Evolutionary conservation across 306 rosid genomes (phyloP).

Genomic region (Macrotyloma uniflorum): DNA sequence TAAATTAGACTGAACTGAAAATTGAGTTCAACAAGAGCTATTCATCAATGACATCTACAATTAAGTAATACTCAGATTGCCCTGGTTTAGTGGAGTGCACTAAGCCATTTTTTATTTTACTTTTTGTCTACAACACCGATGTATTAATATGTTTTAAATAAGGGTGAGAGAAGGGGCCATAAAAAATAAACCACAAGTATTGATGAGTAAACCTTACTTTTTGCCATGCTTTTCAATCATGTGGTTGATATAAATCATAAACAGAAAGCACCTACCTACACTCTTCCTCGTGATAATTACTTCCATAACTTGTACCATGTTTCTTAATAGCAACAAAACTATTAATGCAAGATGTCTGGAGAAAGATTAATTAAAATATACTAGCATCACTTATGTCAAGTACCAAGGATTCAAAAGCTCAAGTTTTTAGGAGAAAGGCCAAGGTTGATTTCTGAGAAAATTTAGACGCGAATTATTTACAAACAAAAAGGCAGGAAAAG

Average conservation of each 20-base stretch:
- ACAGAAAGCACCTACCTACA: background rate
- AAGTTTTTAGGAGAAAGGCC: background rate
- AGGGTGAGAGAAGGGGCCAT: background rate
- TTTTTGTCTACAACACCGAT: background rate
- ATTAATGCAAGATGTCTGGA: background rate
- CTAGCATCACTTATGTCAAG: background rate
- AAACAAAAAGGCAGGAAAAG: background rate
- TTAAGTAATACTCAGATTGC: background rate
- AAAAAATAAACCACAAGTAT: background rate
- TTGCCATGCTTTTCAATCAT: constrained; percentile 7
- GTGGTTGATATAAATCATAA: background rate
- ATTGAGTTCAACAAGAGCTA: background rate
- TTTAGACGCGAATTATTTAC: background rate
- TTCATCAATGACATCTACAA: background rate
- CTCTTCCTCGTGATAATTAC: background rate
- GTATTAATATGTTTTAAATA: background rate
- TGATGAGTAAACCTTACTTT: background rate
- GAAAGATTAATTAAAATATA: constrained; percentile 2
- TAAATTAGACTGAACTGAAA: background rate
- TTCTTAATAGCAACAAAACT: background rate
- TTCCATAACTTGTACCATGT: background rate
- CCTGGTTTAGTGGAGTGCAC: background rate
- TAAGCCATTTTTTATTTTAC: background rate
- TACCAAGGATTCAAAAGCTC: background rate
- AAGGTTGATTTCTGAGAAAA: constrained; percentile 3